These are phyloP conservation scores for Phytophthora pisi DNA, from an alignment of 352 stramenopile genomes.

Conservation along the genomic window DNA sequence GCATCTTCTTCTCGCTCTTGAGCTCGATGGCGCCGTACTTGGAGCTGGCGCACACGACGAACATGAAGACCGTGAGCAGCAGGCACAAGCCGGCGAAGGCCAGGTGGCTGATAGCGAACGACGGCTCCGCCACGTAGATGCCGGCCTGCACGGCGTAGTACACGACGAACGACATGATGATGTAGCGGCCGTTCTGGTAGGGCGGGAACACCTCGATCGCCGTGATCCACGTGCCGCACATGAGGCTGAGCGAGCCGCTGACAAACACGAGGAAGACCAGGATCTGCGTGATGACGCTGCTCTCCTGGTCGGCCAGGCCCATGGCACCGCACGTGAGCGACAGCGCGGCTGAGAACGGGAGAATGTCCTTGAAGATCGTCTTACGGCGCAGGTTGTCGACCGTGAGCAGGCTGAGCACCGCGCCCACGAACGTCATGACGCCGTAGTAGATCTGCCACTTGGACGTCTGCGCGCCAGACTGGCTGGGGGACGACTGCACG, in stretches of 20 bases:
- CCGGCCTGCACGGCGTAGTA: slow-evolving; percentile 78
- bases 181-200: slow-evolving; percentile 73
- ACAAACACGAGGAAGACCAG: slow-evolving; percentile 78
- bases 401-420: slow-evolving; percentile 71
- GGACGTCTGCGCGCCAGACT: slow-evolving; percentile 63
- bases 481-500: slow-evolving; percentile 53
- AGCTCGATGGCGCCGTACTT: slow-evolving; percentile 85
- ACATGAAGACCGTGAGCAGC: slow-evolving; percentile 78
- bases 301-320: slow-evolving; percentile 48
- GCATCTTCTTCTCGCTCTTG: slow-evolving; percentile 85
- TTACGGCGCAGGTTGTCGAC: slow-evolving; percentile 89
- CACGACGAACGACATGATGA: slow-evolving; percentile 73
- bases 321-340: slow-evolving; percentile 67
- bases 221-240: slow-evolving; percentile 82
- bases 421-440: slow-evolving; percentile 72
- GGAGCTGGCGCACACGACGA: slow-evolving; percentile 78
- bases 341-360: slow-evolving; percentile 69
- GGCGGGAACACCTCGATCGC: slow-evolving; percentile 86
- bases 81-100: slow-evolving; percentile 72
- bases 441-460: slow-evolving; percentile 85
- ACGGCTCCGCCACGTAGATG: slow-evolving; percentile 67
- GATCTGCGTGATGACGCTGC: slow-evolving; percentile 61
- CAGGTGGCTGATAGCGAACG: slow-evolving; percentile 80
- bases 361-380: slow-evolving; percentile 88
- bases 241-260: slow-evolving; percentile 71